phyloP scores from a whole-genome alignment of 495 filamentous ascomycete genomes.

The Trichodelitschia bisporula region DNA sequence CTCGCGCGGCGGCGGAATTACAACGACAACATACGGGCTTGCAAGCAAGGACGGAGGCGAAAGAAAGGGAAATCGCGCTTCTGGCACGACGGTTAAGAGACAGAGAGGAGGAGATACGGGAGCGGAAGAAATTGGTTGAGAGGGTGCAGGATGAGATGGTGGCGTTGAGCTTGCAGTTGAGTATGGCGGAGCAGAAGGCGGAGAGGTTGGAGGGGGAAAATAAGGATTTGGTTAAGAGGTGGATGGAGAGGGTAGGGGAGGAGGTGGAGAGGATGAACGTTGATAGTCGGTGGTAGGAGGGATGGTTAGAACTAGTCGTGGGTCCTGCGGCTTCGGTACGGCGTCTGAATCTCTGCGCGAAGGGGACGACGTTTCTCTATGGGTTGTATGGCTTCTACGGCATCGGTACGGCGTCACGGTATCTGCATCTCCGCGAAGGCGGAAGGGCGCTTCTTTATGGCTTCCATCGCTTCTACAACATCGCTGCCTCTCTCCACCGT shows the following conservation, averaged over 20 bases:
- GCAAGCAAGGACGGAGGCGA: constrained; percentile 27
- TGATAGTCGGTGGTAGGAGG: no score
- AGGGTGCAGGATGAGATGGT: constrained; percentile 81
- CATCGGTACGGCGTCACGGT: no score
- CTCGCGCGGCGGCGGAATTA: constrained; percentile 10
- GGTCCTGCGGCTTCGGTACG: no score
- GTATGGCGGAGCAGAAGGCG: constrained; percentile 51
- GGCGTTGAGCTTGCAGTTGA: constrained; percentile 62
- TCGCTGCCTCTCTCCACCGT: no score
- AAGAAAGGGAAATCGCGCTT: constrained; percentile 35
- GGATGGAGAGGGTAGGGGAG: constrained; percentile 65
- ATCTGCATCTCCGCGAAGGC: no score
- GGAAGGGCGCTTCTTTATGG: no score
- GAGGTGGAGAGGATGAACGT: constrained; percentile 81
- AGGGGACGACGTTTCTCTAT: no score
- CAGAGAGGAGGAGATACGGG: constrained; percentile 60
- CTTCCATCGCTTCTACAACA: no score
- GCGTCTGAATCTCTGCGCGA: no score
- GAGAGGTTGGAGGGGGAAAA: constrained; percentile 58
- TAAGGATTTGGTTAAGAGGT: constrained; percentile 64
- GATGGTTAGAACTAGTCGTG: no score
- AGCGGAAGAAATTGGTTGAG: constrained; percentile 60
- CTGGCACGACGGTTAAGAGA: constrained; percentile 43
- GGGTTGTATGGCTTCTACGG: no score
- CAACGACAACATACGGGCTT: constrained; percentile 13